Conservation (phyloP, 1,284 basidiomycete species). For the Marasmius fiardii region DNA sequence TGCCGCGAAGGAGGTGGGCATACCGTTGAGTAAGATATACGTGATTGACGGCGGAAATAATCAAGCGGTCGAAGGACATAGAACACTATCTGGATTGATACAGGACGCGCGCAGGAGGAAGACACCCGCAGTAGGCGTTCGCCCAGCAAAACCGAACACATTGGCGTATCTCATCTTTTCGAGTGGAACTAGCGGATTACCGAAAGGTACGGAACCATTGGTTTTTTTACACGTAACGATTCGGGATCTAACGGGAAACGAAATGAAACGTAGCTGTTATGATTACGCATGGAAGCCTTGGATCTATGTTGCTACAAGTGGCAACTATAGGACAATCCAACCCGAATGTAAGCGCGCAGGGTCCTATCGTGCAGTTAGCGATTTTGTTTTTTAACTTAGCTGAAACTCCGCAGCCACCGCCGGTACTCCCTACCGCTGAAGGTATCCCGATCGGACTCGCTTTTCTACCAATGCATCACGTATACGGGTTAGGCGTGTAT, state of each 20-base stretch:
- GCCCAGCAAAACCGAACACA: constrained; percentile 49
- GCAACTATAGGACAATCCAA: constrained; percentile 26
- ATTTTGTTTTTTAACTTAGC: constrained; percentile 5
- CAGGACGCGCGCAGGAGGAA: constrained; percentile 34
- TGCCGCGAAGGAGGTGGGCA: constrained; percentile 48
- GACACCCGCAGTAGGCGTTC: constrained; percentile 39
- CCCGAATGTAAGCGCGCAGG: background rate
- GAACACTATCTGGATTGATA: background rate
- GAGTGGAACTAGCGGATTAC: constrained; percentile 73
- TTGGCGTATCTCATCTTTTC: constrained; percentile 74
- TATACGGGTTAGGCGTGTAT: constrained; percentile 46
- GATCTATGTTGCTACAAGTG: constrained; percentile 42
- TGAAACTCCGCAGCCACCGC: constrained; percentile 30
- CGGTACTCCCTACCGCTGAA: constrained; percentile 32
- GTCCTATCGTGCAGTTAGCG: background rate
- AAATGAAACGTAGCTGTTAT: constrained; percentile 51
- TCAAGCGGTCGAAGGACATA: background rate
- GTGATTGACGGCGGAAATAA: background rate
- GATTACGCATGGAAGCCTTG: constrained; percentile 71
- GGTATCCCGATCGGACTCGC: constrained; percentile 46
- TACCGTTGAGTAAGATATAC: constrained; percentile 28
- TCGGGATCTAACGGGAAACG: background rate
- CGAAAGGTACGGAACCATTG: constrained; percentile 52
- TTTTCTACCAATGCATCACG: constrained; percentile 68
- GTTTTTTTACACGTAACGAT: no score